phyloP scores from a whole-genome alignment of 495 filamentous ascomycete species.

The Talaromyces ruber region DNA sequence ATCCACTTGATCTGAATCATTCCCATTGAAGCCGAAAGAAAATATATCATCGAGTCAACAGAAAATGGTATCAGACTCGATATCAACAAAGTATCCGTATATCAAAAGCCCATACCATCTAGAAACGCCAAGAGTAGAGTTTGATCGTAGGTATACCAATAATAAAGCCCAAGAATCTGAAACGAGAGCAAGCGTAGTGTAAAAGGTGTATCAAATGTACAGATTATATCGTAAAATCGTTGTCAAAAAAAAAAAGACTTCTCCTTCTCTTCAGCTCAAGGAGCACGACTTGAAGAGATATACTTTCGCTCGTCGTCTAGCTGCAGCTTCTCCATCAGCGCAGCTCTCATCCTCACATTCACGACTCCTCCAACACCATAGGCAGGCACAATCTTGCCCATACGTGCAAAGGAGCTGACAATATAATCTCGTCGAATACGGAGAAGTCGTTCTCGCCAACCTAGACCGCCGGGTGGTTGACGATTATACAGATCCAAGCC shows the following conservation, averaged over 20 bases:
- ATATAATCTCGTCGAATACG: conserved; percentile 69
- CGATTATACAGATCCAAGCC: conserved; percentile 89
- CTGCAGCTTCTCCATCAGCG: conserved; percentile 45
- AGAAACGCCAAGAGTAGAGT: neutral
- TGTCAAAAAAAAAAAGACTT: neutral
- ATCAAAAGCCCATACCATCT: neutral
- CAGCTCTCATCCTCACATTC: conserved; percentile 63
- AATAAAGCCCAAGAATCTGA: neutral
- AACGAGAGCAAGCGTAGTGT: neutral
- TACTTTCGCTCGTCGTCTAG: conserved; percentile 7
- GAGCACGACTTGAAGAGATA: neutral
- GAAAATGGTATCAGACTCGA: neutral
- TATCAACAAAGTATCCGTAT: neutral
- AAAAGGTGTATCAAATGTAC: neutral
- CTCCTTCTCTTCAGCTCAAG: neutral
- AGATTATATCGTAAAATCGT: neutral
- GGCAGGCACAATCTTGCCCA: conserved; percentile 87
- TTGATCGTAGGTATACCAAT: neutral
- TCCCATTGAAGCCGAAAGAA: neutral
- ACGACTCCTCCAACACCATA: conserved; percentile 91
- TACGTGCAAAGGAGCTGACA: conserved; percentile 67
- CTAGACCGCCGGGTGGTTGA: conserved; percentile 31
- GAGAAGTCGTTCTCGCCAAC: conserved; percentile 49
- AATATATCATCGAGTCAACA: neutral
- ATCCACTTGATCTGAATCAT: neutral